These are phyloP conservation scores for Fusarium virguliforme DNA, from an alignment of 2,329 filamentous ascomycete genomes.

Conservation along the genomic window DNA sequence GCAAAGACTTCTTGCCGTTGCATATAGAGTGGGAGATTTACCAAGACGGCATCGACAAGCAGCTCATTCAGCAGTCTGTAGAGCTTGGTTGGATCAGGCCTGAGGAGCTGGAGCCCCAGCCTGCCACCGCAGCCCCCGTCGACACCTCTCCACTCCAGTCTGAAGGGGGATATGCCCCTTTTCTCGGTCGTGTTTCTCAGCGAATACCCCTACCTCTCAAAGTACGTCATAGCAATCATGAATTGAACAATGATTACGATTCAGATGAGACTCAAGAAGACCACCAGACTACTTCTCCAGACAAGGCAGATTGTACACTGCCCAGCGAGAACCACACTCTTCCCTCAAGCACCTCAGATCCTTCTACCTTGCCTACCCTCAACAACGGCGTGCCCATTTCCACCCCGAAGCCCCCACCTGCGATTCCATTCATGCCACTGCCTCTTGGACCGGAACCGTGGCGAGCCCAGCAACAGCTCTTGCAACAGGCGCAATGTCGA, in stretches of 20 bases:
- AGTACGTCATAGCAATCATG: background rate
- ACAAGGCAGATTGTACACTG: background rate
- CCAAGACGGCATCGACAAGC: slow-evolving; percentile 41
- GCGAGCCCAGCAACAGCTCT: no score
- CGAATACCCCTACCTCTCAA: background rate
- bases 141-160: background rate
- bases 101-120: background rate
- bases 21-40: slow-evolving; percentile 48
- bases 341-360: background rate
- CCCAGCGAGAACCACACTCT: background rate
- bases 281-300: background rate
- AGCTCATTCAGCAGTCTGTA: slow-evolving; percentile 22
- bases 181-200: background rate
- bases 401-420: background rate
- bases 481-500: background rate
- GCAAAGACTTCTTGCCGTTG: slow-evolving; percentile 48
- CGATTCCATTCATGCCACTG: slow-evolving; percentile 16
- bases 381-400: background rate
- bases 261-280: background rate
- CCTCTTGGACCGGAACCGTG: background rate
- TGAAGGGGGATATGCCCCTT: background rate
- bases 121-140: background rate
- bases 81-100: slow-evolving; percentile 33
- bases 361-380: background rate
- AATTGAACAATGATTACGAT: background rate